These are phyloP conservation scores for Parietichytrium sp. DNA, from an alignment of 108 stramenopile genomes.

Conservation along the genomic window DNA sequence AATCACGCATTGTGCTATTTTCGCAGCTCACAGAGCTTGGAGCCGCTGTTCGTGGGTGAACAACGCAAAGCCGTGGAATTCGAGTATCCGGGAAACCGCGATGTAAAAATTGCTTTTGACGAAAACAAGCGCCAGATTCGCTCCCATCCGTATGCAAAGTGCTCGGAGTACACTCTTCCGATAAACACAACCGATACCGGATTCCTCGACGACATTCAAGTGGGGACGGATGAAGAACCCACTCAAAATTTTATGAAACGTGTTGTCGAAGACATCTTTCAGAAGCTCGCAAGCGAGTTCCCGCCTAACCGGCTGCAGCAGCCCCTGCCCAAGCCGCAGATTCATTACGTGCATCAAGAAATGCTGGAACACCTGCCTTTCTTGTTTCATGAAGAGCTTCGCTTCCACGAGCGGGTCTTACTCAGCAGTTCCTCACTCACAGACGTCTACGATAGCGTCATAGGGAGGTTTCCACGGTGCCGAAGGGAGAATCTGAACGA, in stretches of 20 bases:
- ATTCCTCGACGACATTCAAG: no score
- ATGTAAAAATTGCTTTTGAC: not conserved
- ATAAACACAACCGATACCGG: no score
- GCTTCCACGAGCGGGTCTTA: not conserved
- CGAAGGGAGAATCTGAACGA: not conserved
- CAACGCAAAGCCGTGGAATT: no score
- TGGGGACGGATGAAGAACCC: no score
- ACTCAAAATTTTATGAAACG: no score
- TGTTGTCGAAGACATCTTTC: no score
- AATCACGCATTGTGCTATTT: not conserved
- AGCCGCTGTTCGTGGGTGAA: no score
- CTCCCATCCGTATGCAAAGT: not conserved
- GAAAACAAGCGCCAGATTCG: not conserved
- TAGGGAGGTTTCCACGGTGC: not conserved
- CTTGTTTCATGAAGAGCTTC: not conserved
- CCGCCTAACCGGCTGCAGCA: no score
- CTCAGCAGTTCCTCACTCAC: not conserved
- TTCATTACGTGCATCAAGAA: not conserved
- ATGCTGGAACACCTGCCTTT: not conserved
- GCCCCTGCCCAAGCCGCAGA: no score
- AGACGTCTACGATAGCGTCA: not conserved
- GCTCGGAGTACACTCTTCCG: no score
- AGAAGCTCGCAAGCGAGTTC: no score
- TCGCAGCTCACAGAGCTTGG: not conserved
- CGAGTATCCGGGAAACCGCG: no score